A percentile compares a stretch with the other conserved stretches of the same genome.
Conservation (phyloP, 2,329 filamentous ascomycete species). For the Alternaria metachromatica region DNA sequence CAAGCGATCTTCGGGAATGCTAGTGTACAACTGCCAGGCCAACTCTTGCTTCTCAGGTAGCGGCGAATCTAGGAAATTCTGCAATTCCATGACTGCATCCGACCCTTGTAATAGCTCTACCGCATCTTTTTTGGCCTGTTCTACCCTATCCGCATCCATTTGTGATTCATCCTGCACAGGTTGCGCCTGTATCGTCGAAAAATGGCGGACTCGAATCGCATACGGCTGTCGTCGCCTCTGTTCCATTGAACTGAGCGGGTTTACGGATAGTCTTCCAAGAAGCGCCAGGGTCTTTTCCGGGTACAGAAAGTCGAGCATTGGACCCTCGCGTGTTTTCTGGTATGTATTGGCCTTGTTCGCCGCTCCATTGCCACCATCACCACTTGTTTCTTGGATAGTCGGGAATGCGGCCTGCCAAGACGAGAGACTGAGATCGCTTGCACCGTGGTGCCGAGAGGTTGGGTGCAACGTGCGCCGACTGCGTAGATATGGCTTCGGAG, state of each 20-base stretch:
- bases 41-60: slow-evolving; percentile 34
- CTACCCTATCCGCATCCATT: slow-evolving; percentile 11
- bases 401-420: slow-evolving; percentile 35
- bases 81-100: slow-evolving; percentile 27
- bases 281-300: slow-evolving; percentile 54
- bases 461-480: slow-evolving; percentile 61
- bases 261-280: slow-evolving; percentile 36
- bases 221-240: slow-evolving; percentile 29
- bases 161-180: slow-evolving; percentile 10
- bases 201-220: slow-evolving; percentile 34
- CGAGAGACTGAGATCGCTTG: slow-evolving; percentile 54
- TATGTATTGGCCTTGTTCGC: slow-evolving; percentile 5
- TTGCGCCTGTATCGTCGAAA: slow-evolving; percentile 29
- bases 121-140: slow-evolving; percentile 29
- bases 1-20: slow-evolving; percentile 22
- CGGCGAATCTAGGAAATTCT: slow-evolving; percentile 18
- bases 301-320: slow-evolving; percentile 57
- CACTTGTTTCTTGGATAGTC: slow-evolving; percentile 10
- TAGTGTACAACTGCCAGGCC: slow-evolving; percentile 49
- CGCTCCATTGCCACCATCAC: slow-evolving; percentile 17
- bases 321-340: slow-evolving; percentile 9
- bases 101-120: slow-evolving; percentile 19
- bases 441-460: slow-evolving; percentile 63
- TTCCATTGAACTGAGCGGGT: slow-evolving; percentile 32
- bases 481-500: slow-evolving; percentile 46